Percentiles rank a stretch among this genome's conserved stretches.
These are phyloP conservation scores for Aulographum hederae DNA, from an alignment of 2,329 filamentous ascomycete genomes.

Conservation along the genomic window DNA sequence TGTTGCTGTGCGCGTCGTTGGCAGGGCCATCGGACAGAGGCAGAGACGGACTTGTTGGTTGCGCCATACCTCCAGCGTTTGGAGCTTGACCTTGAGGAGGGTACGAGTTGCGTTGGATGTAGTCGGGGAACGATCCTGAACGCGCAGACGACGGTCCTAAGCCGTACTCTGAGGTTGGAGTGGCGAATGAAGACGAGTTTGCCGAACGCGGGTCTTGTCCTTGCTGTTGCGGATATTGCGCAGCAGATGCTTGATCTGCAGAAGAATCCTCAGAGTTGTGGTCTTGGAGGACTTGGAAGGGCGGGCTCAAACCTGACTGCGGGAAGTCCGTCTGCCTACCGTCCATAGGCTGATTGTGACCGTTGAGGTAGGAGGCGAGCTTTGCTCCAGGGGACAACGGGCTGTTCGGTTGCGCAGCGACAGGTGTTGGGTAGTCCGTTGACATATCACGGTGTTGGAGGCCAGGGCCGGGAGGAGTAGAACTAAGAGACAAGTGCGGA, in stretches of 20 bases:
- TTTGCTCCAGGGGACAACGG: slow-evolving; percentile 21
- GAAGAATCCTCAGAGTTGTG: slow-evolving; percentile 65
- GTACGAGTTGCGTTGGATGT: slow-evolving; percentile 70
- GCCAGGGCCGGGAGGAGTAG: slow-evolving; percentile 6
- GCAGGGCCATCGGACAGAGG: slow-evolving; percentile 62
- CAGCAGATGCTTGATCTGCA: slow-evolving; percentile 88
- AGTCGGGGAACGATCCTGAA: slow-evolving; percentile 72
- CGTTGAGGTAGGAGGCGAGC: slow-evolving; percentile 15
- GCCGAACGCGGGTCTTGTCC: slow-evolving; percentile 61
- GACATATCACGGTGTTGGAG: slow-evolving; percentile 16
- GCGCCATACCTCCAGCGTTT: slow-evolving; percentile 83
- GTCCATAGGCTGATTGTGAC: slow-evolving; percentile 31
- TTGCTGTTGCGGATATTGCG: slow-evolving; percentile 52
- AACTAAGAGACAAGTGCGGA: slow-evolving; percentile 6
- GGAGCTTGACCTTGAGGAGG: slow-evolving; percentile 54
- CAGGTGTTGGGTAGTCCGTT: slow-evolving; percentile 25
- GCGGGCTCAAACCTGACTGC: slow-evolving; percentile 36
- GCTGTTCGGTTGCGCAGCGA: slow-evolving; percentile 19
- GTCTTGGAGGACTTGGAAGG: slow-evolving; percentile 32
- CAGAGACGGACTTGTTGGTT: slow-evolving; percentile 97
- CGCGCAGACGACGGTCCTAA: slow-evolving; percentile 58
- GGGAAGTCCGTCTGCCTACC: slow-evolving; percentile 32
- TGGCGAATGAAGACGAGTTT: slow-evolving; percentile 60
- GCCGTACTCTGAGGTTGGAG: slow-evolving; percentile 78
- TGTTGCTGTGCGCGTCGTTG: slow-evolving; percentile 54